Evolutionary conservation across 2,329 filamentous ascomycete species (phyloP).

Genomic region (Arthrinium phaeospermum): DNA sequence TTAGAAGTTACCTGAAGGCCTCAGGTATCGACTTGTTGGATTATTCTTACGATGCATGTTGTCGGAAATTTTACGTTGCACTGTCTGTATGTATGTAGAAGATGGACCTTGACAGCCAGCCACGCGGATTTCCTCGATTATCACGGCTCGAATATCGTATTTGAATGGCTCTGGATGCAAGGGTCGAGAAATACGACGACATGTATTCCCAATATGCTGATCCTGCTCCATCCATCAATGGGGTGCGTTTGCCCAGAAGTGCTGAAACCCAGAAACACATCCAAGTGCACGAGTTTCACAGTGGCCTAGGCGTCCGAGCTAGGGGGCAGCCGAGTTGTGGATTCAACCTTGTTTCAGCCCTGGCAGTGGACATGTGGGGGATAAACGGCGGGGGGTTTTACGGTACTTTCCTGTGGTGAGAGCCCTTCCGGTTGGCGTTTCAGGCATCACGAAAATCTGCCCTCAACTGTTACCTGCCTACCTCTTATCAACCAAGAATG

Average conservation of each 20-base stretch:
- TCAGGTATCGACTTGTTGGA: background rate
- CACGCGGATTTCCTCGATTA: background rate
- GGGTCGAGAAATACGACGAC: no score
- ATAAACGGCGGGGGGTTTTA: background rate
- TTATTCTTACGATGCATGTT: background rate
- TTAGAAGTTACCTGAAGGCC: no score
- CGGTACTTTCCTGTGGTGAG: no score
- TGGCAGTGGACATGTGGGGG: constrained; percentile 15
- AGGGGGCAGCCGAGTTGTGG: background rate
- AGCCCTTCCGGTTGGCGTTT: background rate
- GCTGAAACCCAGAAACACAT: background rate
- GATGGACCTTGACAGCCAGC: background rate
- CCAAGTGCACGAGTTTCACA: constrained; percentile 4
- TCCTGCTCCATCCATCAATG: background rate
- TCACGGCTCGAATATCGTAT: background rate
- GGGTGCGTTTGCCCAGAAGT: background rate
- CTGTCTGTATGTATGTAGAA: background rate
- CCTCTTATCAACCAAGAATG: background rate
- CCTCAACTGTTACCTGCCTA: background rate
- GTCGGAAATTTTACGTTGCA: background rate
- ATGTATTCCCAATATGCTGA: no score
- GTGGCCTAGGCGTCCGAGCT: background rate
- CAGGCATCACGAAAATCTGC: background rate
- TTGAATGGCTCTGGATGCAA: background rate
- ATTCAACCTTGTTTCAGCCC: constrained; percentile 16